phyloP scores from a whole-genome alignment of 805 yeast genomes.

The Yarrowia sp. region DNA sequence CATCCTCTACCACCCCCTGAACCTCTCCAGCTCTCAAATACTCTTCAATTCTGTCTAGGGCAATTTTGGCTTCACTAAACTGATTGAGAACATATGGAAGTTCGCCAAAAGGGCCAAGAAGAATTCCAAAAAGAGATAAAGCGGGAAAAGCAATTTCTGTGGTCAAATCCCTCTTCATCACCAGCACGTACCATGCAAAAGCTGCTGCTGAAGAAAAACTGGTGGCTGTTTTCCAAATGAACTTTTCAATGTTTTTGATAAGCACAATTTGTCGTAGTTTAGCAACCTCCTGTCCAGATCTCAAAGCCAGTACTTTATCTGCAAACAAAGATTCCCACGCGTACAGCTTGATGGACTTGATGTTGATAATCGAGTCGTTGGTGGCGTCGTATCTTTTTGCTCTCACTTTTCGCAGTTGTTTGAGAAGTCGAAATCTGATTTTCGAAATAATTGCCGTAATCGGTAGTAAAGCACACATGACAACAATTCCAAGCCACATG shows the following conservation, averaged over 20 bases:
- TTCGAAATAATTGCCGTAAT: conserved; percentile 66
- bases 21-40: conserved; percentile 55
- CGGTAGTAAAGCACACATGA: conserved; percentile 76
- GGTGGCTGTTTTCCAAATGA: conserved; percentile 85
- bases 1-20: conserved; percentile 36
- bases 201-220: conserved; percentile 85
- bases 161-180: conserved; percentile 63
- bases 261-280: conserved; percentile 73
- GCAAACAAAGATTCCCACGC: conserved; percentile 93
- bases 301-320: conserved; percentile 66
- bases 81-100: conserved; percentile 71
- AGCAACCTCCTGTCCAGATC: conserved; percentile 81
- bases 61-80: conserved; percentile 83
- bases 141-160: conserved; percentile 82
- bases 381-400: conserved; percentile 88
- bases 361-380: conserved; percentile 80
- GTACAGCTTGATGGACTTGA: conserved; percentile 86
- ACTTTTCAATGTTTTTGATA: conserved; percentile 62
- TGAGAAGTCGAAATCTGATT: conserved; percentile 41
- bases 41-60: conserved; percentile 76
- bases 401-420: conserved; percentile 76
- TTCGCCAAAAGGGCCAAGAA: conserved; percentile 62
- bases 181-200: conserved; percentile 73
- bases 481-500: conserved; percentile 87
- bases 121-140: conserved; percentile 60